These are phyloP conservation scores for Clavispora santaluciae DNA, from an alignment of 805 yeast genomes.

Conservation along the genomic window DNA sequence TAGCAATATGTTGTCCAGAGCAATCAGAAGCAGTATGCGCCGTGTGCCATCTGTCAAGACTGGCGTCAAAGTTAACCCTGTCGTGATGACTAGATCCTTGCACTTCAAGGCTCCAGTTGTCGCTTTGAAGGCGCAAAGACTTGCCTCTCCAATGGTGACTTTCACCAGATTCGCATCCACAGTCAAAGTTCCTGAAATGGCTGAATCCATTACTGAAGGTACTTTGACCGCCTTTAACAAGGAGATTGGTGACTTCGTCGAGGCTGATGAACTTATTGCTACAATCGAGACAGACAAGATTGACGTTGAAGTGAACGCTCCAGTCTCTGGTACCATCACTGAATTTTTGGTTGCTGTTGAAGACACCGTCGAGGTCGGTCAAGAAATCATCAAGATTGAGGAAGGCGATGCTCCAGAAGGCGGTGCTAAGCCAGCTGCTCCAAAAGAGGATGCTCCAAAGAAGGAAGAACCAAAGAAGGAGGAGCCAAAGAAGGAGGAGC, in stretches of 20 bases:
- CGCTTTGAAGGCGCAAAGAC: not conserved
- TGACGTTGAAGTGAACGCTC: constrained; percentile 95
- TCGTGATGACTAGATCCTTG: constrained; percentile 18
- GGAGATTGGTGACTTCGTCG: constrained; percentile 83
- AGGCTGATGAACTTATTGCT: constrained; percentile 84
- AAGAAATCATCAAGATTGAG: constrained; percentile 82
- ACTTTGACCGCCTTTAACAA: constrained; percentile 67
- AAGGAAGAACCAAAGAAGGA: constrained; percentile 19
- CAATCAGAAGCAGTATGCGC: constrained; percentile 24
- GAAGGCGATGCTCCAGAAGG: constrained; percentile 41
- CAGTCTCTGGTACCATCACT: constrained; percentile 82
- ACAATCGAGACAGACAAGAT: constrained; percentile 98
- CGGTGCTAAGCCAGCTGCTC: constrained; percentile 18
- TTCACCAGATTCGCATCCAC: constrained; percentile 37
- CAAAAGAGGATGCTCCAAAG: constrained; percentile 12
- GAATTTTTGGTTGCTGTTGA: constrained; percentile 81
- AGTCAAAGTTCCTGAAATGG: constrained; percentile 97
- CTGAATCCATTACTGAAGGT: constrained; percentile 97
- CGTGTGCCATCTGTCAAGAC: constrained; percentile 20
- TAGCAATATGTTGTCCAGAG: constrained; percentile 30
- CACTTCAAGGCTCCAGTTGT: constrained; percentile 1
- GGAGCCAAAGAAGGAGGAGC: constrained; percentile 27
- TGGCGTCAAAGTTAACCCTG: constrained; percentile 9
- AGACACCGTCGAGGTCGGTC: constrained; percentile 94
- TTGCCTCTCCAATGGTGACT: constrained; percentile 9